phyloP scores from a whole-genome alignment of 306 rosid species.

The Luffa acutangula region DNA sequence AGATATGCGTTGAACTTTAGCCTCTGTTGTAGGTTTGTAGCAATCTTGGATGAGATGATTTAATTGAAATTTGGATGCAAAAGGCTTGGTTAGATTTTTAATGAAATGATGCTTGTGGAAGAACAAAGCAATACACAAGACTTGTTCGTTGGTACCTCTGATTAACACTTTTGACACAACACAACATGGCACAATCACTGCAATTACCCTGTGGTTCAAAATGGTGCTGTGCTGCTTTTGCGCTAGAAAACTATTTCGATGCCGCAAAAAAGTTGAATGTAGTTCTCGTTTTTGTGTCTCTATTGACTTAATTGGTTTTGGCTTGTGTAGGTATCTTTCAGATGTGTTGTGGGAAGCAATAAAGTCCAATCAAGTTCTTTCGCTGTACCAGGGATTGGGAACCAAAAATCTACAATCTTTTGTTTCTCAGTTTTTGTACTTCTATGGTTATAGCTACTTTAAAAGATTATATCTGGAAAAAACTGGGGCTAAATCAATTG shows the following conservation, averaged over 20 bases:
- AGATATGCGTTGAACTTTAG: neutral
- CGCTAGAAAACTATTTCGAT: neutral
- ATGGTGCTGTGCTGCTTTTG: neutral
- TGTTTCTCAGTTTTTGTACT: slow-evolving; percentile 84
- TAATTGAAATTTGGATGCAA: neutral
- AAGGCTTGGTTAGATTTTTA: neutral
- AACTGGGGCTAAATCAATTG: slow-evolving; percentile 68
- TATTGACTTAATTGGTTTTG: slow-evolving; percentile 13
- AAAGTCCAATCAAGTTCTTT: slow-evolving; percentile 57
- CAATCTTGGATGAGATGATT: neutral
- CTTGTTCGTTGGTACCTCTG: neutral
- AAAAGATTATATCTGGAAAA: slow-evolving; percentile 67
- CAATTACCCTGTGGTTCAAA: neutral
- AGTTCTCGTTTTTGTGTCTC: neutral
- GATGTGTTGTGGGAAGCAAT: slow-evolving; percentile 91
- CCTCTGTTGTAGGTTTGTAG: neutral
- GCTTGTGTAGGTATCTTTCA: slow-evolving; percentile 59
- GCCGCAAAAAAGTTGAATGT: neutral
- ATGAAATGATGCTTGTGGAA: neutral
- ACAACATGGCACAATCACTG: neutral
- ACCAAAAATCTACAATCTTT: slow-evolving; percentile 93
- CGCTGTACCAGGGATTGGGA: slow-evolving; percentile 91
- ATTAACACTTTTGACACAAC: neutral
- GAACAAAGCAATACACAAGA: neutral
- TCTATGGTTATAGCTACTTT: slow-evolving; percentile 95